Evolutionary conservation across 2,329 filamentous ascomycete species (phyloP).

Genomic region (Colletotrichum liriopes): DNA sequence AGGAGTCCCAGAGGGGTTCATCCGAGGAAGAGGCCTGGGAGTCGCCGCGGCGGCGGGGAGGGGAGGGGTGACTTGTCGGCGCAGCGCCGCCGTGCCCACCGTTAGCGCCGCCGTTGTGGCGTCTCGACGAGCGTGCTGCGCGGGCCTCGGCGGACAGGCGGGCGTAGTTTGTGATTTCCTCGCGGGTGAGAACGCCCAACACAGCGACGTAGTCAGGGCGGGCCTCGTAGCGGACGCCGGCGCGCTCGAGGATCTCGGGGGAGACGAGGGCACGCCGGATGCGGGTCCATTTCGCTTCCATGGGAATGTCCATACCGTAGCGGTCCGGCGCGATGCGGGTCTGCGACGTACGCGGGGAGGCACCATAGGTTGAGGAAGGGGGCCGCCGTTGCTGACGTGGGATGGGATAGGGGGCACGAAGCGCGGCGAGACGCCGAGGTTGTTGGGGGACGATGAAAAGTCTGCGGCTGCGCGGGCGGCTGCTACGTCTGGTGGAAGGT

Average conservation of each 20-base stretch:
- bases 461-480: slow-evolving; percentile 48
- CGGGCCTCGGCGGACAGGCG: slow-evolving; percentile 65
- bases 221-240: slow-evolving; percentile 73
- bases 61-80: slow-evolving; percentile 19
- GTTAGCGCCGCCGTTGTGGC: slow-evolving; percentile 6
- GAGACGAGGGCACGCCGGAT: slow-evolving; percentile 70
- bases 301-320: slow-evolving; percentile 69
- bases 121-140: slow-evolving; percentile 52
- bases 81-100: slow-evolving; percentile 35
- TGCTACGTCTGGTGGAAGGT: slow-evolving; percentile 54
- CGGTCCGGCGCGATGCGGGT: slow-evolving; percentile 69
- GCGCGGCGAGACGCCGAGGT: slow-evolving; percentile 57
- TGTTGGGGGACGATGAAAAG: slow-evolving; percentile 54
- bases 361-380: slow-evolving; percentile 41
- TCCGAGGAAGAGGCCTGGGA: slow-evolving; percentile 44
- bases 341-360: slow-evolving; percentile 45
- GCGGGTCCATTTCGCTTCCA: slow-evolving; percentile 73
- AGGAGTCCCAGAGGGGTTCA: slow-evolving; percentile 50
- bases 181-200: slow-evolving; percentile 67
- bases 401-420: slow-evolving; percentile 55
- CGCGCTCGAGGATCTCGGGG: slow-evolving; percentile 69
- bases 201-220: slow-evolving; percentile 73
- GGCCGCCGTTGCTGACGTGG: slow-evolving; percentile 41
- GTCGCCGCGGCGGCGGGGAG: slow-evolving; percentile 10
- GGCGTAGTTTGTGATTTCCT: slow-evolving; percentile 68